Base-by-base conservation (phyloP, 441 rosid species). In the Brassica balearica region DNA sequence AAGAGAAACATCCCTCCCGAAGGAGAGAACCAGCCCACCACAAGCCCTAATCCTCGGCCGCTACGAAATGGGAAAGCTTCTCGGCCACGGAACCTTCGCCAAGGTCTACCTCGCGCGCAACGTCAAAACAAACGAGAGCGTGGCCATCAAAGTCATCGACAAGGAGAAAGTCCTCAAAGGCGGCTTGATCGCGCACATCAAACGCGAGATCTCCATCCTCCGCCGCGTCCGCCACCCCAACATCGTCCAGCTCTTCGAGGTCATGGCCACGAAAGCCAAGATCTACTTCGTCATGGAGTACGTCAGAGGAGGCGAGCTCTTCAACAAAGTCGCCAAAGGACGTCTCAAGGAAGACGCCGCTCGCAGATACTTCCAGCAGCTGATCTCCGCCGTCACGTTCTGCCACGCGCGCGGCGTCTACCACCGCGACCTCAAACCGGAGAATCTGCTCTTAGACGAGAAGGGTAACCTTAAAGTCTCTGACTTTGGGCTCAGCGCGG, bases 191-290 rank as follows among this genome's bases (percentile, higher is more conserved):
- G 92, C 94, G 0, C 97, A 91, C 73, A 93, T 93, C 84, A 93
- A 93, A 79, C 94, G 97, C 8, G 98, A 93, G 85, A 91, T 93
- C 84, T 86, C 98, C 4, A 91, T 91, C 68, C 95, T 91, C 65
- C 90, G 98, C 19, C 93, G 94, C 22, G 95, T 93, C 2, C 92
- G 98, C 9, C 98, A 93, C 74, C 98, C 98, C 1, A 89, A 91
- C 87, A 91, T 91, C 81, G 98, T 93, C 3, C 91, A 91, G 80
- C 89, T 93, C 4, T 88, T 91, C 55, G 98, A 93, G 74, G 97
- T 93, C 74, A 93, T 93, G 98, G 98, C 98, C 3, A 90, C 97
- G n/a, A 93, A 93, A 78, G 77, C 98, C 15, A 93, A 93, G 90
- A 93, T 93, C 87, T 93, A 91, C 74, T 91, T 93, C 81, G 98